Base-by-base conservation (phyloP, 192 early-diverging fungal genomes). In the Lunasporangiospora selenospora region DNA sequence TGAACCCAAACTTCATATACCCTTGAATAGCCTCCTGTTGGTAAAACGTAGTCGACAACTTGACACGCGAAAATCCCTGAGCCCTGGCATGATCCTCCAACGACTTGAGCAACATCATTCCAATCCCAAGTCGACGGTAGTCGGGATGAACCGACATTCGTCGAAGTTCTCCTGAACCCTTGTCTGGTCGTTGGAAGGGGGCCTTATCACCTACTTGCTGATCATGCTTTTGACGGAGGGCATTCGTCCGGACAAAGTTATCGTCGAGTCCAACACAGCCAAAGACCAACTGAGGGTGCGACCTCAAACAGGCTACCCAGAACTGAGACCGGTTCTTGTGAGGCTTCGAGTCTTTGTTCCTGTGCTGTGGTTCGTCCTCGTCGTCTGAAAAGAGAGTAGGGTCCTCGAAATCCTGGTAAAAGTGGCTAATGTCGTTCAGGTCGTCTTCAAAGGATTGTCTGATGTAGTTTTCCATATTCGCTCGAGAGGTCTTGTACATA, bases 201-300 rank as follows among this genome's bases (percentile, higher is more conserved):
- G 36, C 34, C 30, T 43, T 41, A 0, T 5, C 39, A 0, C 24
- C 26, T 0, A 47, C 55, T 7, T 47, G n/a, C 2, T 41, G 23
- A 26, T 58, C 2, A 51, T 63, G 49, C 37, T 53, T 62, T 43
- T 52, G 53, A 21, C 41, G 44, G 5, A 73, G 15, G 3, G 50
- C 36, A 5, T 38, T 61, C 9, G 10, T 0, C 29, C 63, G 69
- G 0, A 49, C 60, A 10, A 15, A 50, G 9, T 29, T 32, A 33
- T 73, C 69, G 18, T 73, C 69, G 18, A 73, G 45, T 0, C 54
- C 60, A 19, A 63, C 49, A 53, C 69, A 73, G n/a, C 69, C 69
- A 32, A 73, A 24, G 21, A 73, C 54, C 6, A 73, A 18, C 12
- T 73, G 48, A 16, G 69, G 69, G 47, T 73, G 55, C 0, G 53